phyloP scores from a whole-genome alignment of 768 basidiomycete species.

The Pleurotus eryngii region DNA sequence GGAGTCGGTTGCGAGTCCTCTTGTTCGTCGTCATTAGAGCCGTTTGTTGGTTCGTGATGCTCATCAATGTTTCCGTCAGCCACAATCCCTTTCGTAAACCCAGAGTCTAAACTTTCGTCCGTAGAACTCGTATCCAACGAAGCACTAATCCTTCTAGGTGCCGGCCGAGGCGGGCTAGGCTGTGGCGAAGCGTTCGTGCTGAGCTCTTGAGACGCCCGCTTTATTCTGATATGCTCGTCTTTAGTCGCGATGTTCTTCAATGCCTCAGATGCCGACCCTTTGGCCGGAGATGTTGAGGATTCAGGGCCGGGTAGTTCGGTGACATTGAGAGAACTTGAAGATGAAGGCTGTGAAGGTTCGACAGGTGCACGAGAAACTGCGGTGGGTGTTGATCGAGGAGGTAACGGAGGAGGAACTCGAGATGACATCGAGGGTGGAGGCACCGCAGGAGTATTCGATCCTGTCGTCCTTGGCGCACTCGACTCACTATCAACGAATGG shows the following conservation, averaged over 20 bases:
- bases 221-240: constrained; percentile 32
- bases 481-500: constrained; percentile 23
- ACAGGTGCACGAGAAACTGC: constrained; percentile 21
- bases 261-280: constrained; percentile 41
- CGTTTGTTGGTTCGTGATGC: neutral
- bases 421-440: constrained; percentile 24
- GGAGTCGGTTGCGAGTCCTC: constrained; percentile 1
- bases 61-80: neutral
- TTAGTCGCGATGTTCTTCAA: constrained; percentile 54
- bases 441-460: constrained; percentile 9
- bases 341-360: constrained; percentile 19
- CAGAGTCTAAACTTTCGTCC: neutral
- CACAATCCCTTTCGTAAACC: neutral
- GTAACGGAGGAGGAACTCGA: constrained; percentile 32
- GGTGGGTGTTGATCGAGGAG: constrained; percentile 37
- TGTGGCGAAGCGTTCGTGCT: constrained; percentile 3
- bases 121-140: neutral
- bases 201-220: constrained; percentile 23
- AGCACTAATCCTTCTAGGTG: constrained; percentile 7
- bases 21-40: neutral
- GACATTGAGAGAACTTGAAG: neutral
- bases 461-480: constrained; percentile 20
- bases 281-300: constrained; percentile 4
- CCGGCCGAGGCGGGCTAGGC: constrained; percentile 11
- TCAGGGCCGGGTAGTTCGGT: constrained; percentile 8